These are phyloP conservation scores for Wallacemonas sp. DNA, from an alignment of 208 protist species.

Conservation along the genomic window DNA sequence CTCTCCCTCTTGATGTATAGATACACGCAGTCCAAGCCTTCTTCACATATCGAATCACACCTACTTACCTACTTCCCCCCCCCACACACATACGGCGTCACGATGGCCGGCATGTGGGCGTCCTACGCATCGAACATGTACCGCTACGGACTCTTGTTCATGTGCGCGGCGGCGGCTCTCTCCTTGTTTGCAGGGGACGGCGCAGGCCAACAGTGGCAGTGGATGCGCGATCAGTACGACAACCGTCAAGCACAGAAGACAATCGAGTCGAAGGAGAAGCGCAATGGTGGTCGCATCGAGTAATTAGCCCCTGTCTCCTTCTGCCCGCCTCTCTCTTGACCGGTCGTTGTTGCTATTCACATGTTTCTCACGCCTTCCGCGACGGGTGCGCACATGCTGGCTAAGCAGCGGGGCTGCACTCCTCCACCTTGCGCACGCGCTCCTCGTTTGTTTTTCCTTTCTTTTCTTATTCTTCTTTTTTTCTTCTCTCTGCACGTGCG, in stretches of 20 bases:
- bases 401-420: too few species aligned
- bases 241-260: conserved; percentile 20
- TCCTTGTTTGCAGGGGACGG: conserved; percentile 42
- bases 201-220: conserved; percentile 60
- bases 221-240: conserved; percentile 54
- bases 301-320: conserved; percentile 6
- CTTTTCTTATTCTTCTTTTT: conserved; percentile 7
- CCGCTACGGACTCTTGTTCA: conserved; percentile 75
- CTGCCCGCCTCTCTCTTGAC: background rate
- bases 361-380: too few species aligned
- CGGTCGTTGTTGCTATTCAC: background rate
- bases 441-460: too few species aligned
- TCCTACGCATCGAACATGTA: conserved; percentile 63
- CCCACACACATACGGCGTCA: background rate
- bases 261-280: conserved; percentile 12
- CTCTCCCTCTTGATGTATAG: too few species aligned
- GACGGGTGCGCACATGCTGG: too few species aligned
- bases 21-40: too few species aligned
- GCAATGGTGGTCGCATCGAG: background rate
- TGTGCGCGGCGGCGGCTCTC: conserved; percentile 58
- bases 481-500: conserved; percentile 6
- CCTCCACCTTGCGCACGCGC: too few species aligned
- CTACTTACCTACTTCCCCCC: background rate
- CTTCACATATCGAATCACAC: too few species aligned
- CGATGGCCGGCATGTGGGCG: conserved; percentile 24